phyloP scores from a whole-genome alignment of 768 basidiomycete genomes.

The Cubamyces lactineus region DNA sequence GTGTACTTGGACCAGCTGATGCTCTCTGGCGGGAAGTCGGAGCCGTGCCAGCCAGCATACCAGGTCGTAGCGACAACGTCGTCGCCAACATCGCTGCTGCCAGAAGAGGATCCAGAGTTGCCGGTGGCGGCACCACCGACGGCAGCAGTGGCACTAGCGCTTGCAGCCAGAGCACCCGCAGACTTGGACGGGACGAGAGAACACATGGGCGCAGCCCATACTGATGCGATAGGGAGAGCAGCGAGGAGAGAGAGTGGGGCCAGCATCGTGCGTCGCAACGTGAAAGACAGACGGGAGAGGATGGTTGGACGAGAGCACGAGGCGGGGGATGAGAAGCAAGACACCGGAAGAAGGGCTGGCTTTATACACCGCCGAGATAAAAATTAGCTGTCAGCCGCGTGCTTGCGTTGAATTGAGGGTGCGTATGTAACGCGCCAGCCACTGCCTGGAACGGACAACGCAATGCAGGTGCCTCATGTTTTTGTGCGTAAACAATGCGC shows the following conservation, averaged over 20 bases:
- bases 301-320: constrained; percentile 7
- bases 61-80: constrained; percentile 43
- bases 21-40: constrained; percentile 51
- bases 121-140: constrained; percentile 8
- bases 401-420: not conserved
- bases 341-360: not conserved
- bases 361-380: constrained; percentile 14
- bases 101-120: constrained; percentile 14
- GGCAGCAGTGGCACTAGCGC: constrained; percentile 1
- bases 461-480: constrained; percentile 14
- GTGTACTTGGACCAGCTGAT: constrained; percentile 73
- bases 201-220: constrained; percentile 37
- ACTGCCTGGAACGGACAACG: not conserved
- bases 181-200: constrained; percentile 23
- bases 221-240: constrained; percentile 26
- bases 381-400: constrained; percentile 14
- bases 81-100: constrained; percentile 18
- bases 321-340: not conserved
- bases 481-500: constrained; percentile 16
- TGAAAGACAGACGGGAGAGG: constrained; percentile 8
- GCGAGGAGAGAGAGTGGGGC: constrained; percentile 28
- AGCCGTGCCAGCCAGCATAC: constrained; percentile 71
- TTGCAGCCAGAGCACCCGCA: constrained; percentile 9
- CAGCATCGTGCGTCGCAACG: constrained; percentile 25
- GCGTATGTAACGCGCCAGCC: not conserved